Percentiles rank a stretch among this genome's conserved stretches.
Evolutionary conservation across 2,329 filamentous ascomycete genomes (phyloP).

Genomic region (Apiospora aurea): DNA sequence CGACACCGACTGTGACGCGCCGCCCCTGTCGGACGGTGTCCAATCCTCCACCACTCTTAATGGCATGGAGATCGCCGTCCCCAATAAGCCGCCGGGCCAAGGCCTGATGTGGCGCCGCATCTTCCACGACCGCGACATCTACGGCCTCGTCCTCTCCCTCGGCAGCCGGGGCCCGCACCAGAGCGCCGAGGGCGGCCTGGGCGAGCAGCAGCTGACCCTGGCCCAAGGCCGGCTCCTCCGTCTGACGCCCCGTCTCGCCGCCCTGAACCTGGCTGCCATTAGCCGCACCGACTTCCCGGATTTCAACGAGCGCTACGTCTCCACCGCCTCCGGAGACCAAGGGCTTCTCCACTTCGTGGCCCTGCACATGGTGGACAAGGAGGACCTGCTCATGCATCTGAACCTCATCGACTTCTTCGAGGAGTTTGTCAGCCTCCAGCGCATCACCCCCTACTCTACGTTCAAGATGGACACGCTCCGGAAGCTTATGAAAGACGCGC

Average conservation of each 20-base stretch:
- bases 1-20: constrained; percentile 59
- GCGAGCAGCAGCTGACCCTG: constrained; percentile 52
- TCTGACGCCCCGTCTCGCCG: constrained; percentile 57
- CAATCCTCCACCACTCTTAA: constrained; percentile 37
- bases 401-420: constrained; percentile 23
- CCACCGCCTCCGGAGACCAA: constrained; percentile 35
- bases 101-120: constrained; percentile 62
- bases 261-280: constrained; percentile 53
- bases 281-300: constrained; percentile 46
- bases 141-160: constrained; percentile 53
- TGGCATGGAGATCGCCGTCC: constrained; percentile 46
- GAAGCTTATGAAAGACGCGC: constrained; percentile 51
- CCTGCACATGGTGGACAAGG: constrained; percentile 57
- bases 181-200: constrained; percentile 34
- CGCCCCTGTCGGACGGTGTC: constrained; percentile 36
- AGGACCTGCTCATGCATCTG: constrained; percentile 42
- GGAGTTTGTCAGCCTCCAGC: constrained; percentile 50
- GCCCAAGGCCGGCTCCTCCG: constrained; percentile 62
- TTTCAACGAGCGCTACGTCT: constrained; percentile 39
- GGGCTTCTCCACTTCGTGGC: constrained; percentile 60
- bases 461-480: constrained; percentile 47
- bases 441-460: constrained; percentile 47
- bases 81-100: constrained; percentile 53
- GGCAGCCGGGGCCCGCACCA: constrained; percentile 42
- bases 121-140: constrained; percentile 53